Evolutionary conservation across 139 green algal species (phyloP), one percentile per base, ranked within the genome.

Genomic region (Pseudopediastrum boryanum): DNA sequence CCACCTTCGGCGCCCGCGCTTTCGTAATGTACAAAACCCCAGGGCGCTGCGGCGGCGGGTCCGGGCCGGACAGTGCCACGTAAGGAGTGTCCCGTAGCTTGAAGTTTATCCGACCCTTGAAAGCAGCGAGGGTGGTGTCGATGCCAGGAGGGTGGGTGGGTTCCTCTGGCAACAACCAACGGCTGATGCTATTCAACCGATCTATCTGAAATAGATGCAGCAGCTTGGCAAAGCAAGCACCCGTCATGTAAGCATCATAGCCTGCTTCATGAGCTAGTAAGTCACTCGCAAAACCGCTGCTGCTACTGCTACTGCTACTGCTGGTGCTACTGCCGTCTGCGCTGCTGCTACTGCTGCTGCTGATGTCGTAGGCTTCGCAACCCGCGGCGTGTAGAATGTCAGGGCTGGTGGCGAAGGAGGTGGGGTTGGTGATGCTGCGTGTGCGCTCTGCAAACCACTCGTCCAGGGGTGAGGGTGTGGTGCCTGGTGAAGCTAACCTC

Each of bases 181-280:
- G 44, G 31, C 21, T 48, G 25, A 21, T 36, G 21, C 59, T 54
- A 27, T n/a, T 27, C 27, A 75, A 29, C 21, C 21, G 29, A 4
- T 66, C 21, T 2, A 82, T 70, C 71, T 79, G 63, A 42, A 71
- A 58, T 38, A 89, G 44, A 0, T 75, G 62, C 63, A 89, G 63
- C 64, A 90, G 79, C 13, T 71, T 46, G 29, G 79, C 56, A 27
- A 88, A 90, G 1, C 83, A 83, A 1, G 65, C 56, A 3, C 88
- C 92, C 0, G 92, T 96, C 88, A 96, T 96, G 77, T 86, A 94
- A 0, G 92, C 92, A 54, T 96, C 92, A 43, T 86, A 96, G 0
- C 92, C 92, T 0, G 92, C 92, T 71, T 96, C 92, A 44, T 96
- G 92, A 2, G 87, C 92, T 62, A 59, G 23, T 29, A 33, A 29